Percentiles rank a stretch among this genome's conserved stretches.
phyloP scores from a whole-genome alignment of 1,139 yeast genomes.

The Blastobotrys serpentis region DNA sequence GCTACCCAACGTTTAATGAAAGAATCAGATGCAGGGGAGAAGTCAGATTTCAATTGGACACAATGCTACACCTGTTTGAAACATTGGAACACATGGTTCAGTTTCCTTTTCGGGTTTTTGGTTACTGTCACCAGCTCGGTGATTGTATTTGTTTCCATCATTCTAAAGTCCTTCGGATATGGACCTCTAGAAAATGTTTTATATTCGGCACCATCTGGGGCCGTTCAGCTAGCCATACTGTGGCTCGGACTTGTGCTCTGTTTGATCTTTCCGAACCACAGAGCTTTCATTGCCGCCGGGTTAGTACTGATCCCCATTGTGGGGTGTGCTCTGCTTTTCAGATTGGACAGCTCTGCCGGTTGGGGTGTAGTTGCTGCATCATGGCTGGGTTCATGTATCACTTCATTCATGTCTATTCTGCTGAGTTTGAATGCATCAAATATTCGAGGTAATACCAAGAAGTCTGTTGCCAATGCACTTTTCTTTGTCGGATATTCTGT shows the following conservation, averaged over 20 bases:
- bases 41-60: conserved; percentile 49
- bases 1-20: conserved; percentile 41
- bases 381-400: conserved; percentile 4
- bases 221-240: conserved; percentile 24
- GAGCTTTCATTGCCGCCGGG: conserved; percentile 19
- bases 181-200: conserved; percentile 29
- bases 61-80: conserved; percentile 49
- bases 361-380: conserved; percentile 17
- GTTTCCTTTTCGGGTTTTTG: conserved; percentile 43
- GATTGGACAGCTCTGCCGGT: conserved; percentile 29
- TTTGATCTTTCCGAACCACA: conserved; percentile 19
- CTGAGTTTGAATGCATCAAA: conserved; percentile 52
- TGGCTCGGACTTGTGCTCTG: conserved; percentile 23
- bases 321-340: neutral
- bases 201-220: conserved; percentile 32
- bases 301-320: neutral
- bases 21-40: conserved; percentile 49
- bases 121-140: conserved; percentile 52
- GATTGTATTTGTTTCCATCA: conserved; percentile 35
- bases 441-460: conserved; percentile 62
- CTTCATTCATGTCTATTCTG: conserved; percentile 48
- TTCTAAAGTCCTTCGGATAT: conserved; percentile 33
- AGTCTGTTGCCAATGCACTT: conserved; percentile 45
- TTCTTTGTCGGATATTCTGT: conserved; percentile 57
- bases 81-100: conserved; percentile 48